Percentiles rank a stretch among this genome's conserved stretches.
Evolutionary conservation across 768 basidiomycete genomes (phyloP).

Genomic region (Auriscalpium vulgare): DNA sequence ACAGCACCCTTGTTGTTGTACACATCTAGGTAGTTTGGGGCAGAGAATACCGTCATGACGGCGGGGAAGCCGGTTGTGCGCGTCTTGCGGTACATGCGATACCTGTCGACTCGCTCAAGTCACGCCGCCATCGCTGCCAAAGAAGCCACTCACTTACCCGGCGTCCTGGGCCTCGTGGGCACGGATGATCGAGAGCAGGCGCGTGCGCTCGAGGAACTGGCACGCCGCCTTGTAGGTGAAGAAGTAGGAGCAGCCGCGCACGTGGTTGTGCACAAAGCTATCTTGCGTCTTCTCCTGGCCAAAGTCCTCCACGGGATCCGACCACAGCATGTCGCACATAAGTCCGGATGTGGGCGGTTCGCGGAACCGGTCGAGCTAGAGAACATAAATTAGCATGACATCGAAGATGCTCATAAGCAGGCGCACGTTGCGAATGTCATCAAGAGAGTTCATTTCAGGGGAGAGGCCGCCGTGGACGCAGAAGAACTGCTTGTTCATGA

Average conservation of each 20-base stretch:
- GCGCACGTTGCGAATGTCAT: slow-evolving; percentile 83
- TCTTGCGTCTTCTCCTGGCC: slow-evolving; percentile 89
- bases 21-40: slow-evolving; percentile 96
- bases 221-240: slow-evolving; percentile 95
- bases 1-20: slow-evolving; percentile 99
- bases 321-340: slow-evolving; percentile 99
- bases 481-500: slow-evolving; percentile 99
- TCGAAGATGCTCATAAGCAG: neutral
- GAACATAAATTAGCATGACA: neutral
- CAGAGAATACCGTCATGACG: slow-evolving; percentile 99
- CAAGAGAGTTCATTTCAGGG: slow-evolving; percentile 90
- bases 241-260: slow-evolving; percentile 96
- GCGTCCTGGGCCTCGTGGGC: slow-evolving; percentile 99
- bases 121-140: neutral
- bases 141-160: slow-evolving; percentile 46
- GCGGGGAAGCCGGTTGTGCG: slow-evolving; percentile 99
- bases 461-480: slow-evolving; percentile 97
- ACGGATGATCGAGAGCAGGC: slow-evolving; percentile 91
- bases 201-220: slow-evolving; percentile 95
- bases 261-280: slow-evolving; percentile 91
- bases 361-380: slow-evolving; percentile 91
- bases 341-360: slow-evolving; percentile 96
- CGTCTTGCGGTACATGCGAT: slow-evolving; percentile 98
- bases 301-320: slow-evolving; percentile 96
- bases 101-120: slow-evolving; percentile 35